phyloP scores from a whole-genome alignment of 1,139 yeast species.

The Suhomyces terraborum region DNA sequence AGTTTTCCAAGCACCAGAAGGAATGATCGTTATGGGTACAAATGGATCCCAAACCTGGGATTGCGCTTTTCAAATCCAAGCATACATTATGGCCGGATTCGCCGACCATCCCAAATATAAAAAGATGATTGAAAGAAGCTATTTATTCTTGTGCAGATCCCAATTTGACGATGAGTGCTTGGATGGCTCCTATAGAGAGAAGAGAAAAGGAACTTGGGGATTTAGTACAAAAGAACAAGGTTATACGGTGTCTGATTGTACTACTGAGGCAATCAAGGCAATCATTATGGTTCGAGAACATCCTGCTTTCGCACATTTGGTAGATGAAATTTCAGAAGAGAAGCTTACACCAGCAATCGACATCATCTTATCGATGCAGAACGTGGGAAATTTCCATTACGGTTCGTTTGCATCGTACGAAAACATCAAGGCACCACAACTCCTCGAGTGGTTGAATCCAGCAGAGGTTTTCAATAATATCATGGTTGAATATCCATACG shows the following conservation, averaged over 20 bases:
- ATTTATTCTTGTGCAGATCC: slow-evolving; percentile 71
- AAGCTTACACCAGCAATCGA: slow-evolving; percentile 72
- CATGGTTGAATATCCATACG: slow-evolving; percentile 98
- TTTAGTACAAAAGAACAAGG: slow-evolving; percentile 96
- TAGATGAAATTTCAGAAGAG: slow-evolving; percentile 52
- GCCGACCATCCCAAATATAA: slow-evolving; percentile 70
- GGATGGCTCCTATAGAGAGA: slow-evolving; percentile 79
- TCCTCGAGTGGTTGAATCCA: slow-evolving; percentile 78
- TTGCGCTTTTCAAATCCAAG: slow-evolving; percentile 86
- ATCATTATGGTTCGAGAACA: slow-evolving; percentile 86
- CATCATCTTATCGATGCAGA: slow-evolving; percentile 53
- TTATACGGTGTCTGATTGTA: slow-evolving; percentile 94
- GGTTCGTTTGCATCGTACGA: slow-evolving; percentile 97
- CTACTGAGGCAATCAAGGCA: slow-evolving; percentile 94
- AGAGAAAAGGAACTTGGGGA: slow-evolving; percentile 93
- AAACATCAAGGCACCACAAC: slow-evolving; percentile 76
- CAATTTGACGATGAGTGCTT: slow-evolving; percentile 84
- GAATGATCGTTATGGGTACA: slow-evolving; percentile 94
- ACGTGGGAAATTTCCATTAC: slow-evolving; percentile 73
- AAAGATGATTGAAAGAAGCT: slow-evolving; percentile 62
- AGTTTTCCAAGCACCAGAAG: slow-evolving; percentile 83
- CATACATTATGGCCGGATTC: slow-evolving; percentile 75
- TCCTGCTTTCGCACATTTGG: slow-evolving; percentile 48
- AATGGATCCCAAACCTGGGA: slow-evolving; percentile 99
- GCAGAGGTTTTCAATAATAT: slow-evolving; percentile 98